A percentile compares a stretch with the other conserved stretches of the same genome.
Conservation (phyloP, 2,329 filamentous ascomycete genomes). For the Penicillium sp. region DNA sequence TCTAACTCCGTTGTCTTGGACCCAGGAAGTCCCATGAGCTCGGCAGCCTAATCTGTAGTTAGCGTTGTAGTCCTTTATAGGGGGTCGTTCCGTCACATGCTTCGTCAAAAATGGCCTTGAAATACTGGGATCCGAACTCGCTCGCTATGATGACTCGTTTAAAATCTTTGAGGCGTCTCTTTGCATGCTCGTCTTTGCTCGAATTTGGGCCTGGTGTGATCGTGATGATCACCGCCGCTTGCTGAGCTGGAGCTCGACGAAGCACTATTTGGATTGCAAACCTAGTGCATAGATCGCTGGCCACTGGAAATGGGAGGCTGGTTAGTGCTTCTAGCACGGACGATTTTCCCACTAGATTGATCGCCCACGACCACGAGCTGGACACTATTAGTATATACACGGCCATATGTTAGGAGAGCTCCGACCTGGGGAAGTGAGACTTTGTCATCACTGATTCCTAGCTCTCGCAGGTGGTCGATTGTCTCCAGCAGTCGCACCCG, state of each 20-base stretch:
- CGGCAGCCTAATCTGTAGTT: constrained; percentile 19
- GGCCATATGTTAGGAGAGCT: background rate
- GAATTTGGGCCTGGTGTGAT: constrained; percentile 34
- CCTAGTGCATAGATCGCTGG: constrained; percentile 31
- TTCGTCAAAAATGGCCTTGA: constrained; percentile 23
- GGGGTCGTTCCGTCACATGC: constrained; percentile 9
- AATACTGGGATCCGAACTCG: constrained; percentile 19
- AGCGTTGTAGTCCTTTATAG: background rate
- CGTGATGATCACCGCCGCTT: constrained; percentile 25
- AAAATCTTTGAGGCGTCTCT: constrained; percentile 17
- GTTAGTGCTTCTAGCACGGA: constrained; percentile 34
- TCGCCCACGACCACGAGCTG: constrained; percentile 37
- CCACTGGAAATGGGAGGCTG: constrained; percentile 29
- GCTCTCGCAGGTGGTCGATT: constrained; percentile 30
- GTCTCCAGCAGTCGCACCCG: background rate
- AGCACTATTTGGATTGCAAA: constrained; percentile 35
- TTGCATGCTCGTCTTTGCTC: constrained; percentile 9
- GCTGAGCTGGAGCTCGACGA: constrained; percentile 13
- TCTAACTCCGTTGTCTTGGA: constrained; percentile 10
- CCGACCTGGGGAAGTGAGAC: constrained; percentile 32
- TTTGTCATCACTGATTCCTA: constrained; percentile 30
- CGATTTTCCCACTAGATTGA: constrained; percentile 35
- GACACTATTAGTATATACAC: background rate
- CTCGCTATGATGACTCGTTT: constrained; percentile 8
- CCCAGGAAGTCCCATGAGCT: constrained; percentile 28